Percentiles rank a stretch among this genome's conserved stretches.
phyloP scores from a whole-genome alignment of 257 asterid species.

The Przewalskia tangutica region DNA sequence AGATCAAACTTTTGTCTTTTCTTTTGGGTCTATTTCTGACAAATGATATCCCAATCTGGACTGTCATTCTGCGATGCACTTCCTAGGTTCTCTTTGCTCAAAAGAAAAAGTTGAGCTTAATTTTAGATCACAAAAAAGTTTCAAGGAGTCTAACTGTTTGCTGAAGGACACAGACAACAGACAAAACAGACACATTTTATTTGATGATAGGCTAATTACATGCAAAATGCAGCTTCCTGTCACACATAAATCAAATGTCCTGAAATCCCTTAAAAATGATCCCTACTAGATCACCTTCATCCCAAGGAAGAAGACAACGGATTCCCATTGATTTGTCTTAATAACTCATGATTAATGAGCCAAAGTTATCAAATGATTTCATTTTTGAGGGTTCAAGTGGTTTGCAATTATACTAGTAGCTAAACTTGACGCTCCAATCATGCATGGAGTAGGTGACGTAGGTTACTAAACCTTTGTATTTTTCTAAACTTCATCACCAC shows the following conservation, averaged over 20 bases:
- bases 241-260: background rate
- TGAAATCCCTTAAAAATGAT: too few relatives aligned
- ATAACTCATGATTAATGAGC: background rate
- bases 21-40: too few relatives aligned
- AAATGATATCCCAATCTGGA: too few relatives aligned
- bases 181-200: background rate
- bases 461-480: background rate
- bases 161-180: background rate
- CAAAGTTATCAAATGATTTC: background rate
- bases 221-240: background rate
- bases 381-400: background rate
- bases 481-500: background rate
- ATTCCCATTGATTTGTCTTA: background rate
- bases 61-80: too few relatives aligned
- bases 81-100: background rate
- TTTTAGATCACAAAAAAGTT: background rate
- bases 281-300: background rate
- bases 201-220: background rate
- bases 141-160: background rate
- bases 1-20: too few relatives aligned
- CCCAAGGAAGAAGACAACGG: background rate
- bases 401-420: background rate
- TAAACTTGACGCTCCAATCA: background rate
- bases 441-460: background rate
- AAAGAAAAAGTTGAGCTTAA: background rate